Evolutionary conservation across 2,329 filamentous ascomycete genomes (phyloP).

Genomic region (Trichophyton rubrum): DNA sequence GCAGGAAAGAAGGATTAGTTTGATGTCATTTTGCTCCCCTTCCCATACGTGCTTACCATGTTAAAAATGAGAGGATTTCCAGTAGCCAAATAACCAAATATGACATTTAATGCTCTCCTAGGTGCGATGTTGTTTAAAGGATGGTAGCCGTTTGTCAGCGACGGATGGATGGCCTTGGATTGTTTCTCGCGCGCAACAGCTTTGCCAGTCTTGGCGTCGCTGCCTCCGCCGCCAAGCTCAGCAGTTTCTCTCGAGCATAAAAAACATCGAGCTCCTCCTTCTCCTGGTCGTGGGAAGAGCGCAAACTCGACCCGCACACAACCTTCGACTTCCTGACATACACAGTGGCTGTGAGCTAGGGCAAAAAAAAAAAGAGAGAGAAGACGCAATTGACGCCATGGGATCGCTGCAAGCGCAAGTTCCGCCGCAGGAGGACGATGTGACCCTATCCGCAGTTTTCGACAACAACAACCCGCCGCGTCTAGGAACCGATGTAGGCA

Average conservation of each 20-base stretch:
- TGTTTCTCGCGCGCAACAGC: too few relatives aligned
- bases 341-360: background rate
- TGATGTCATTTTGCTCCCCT: background rate
- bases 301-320: background rate
- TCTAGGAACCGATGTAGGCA: conserved; percentile 50
- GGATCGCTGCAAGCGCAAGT: background rate
- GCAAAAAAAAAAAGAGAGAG: background rate
- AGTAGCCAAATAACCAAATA: background rate
- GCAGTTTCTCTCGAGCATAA: background rate
- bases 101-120: background rate
- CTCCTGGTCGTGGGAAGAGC: too few relatives aligned
- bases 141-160: too few relatives aligned
- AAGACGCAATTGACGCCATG: background rate
- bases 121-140: background rate
- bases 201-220: background rate
- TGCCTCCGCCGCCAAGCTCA: background rate
- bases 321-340: background rate
- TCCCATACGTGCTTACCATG: background rate
- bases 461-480: conserved; percentile 29
- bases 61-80: background rate
- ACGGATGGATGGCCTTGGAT: too few relatives aligned
- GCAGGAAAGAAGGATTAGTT: background rate
- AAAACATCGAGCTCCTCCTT: background rate
- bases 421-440: background rate
- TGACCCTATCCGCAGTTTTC: conserved; percentile 19